Base-by-base conservation (phyloP, 768 basidiomycete genomes). In the Russula emetica region DNA sequence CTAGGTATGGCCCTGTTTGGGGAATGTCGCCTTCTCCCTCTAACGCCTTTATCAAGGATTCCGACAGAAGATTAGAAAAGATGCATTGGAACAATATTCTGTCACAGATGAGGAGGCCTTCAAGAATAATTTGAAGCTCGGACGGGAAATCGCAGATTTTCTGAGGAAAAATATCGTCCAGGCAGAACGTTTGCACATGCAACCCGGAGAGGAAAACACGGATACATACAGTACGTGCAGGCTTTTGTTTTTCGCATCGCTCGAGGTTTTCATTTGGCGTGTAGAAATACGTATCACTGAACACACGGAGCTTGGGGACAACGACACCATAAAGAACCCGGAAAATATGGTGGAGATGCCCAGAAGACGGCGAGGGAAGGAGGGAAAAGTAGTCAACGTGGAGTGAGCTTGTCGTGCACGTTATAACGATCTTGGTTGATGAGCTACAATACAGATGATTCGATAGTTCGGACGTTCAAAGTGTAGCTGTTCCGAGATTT, bases 101-200 rank as follows among this genome's bases (percentile, higher is more conserved):
- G 73, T 78, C 52, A 72, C 80, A 4, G 82, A 86, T 65, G 72
- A 80, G 6, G 73, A 73, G 40, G 73, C 75, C 14, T 84, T 85
- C 56, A 77, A 83, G 68, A 78, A 82, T 59, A 82, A 83, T 62
- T 80, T 82, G 7, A 78, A 79, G 58, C 76, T 88, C 5, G 83
- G 86, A 49, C 79, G 77, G 56, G 92, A 97, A 49, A 79, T 94
- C 50, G 90, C 94, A 5, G 71, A 77, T 26, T 83, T 91, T 40
- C 72, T 98, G 63, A 79, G 88, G 66, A 83, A 77, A 73, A 98
- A 98, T 72, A 79, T 98, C 50, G 94, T 93, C 0, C 95, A 98
- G 74, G 95, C 85, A 2, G 74, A 76, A 50, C 82, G 77, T 69
- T 77, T 83, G 11, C 70, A 73, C 22, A 71, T 74, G 11, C 61